phyloP scores from a whole-genome alignment of 2,329 filamentous ascomycete species.

The Penicillium sp. region DNA sequence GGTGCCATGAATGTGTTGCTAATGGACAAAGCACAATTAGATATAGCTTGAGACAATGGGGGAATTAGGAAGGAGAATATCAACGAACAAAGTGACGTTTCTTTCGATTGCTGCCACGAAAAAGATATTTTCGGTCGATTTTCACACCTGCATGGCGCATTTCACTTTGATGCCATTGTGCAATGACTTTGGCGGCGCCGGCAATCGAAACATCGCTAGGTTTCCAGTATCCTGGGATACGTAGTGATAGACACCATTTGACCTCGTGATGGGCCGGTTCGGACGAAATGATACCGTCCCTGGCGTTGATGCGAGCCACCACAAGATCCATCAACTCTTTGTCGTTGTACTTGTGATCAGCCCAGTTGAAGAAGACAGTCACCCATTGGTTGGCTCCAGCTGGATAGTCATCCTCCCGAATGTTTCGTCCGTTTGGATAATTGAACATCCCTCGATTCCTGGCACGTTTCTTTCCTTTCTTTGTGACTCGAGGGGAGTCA shows the following conservation, averaged over 20 bases:
- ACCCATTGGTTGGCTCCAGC: not conserved
- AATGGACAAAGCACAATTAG: not conserved
- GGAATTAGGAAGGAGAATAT: not conserved
- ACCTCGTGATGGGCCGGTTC: slow-evolving; percentile 2
- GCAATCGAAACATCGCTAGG: not conserved
- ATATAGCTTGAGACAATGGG: not conserved
- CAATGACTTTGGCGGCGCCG: not conserved
- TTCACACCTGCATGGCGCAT: not conserved
- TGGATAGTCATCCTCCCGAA: not conserved
- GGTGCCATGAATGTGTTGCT: not conserved
- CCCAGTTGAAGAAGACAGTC: slow-evolving; percentile 6
- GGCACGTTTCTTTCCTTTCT: not conserved
- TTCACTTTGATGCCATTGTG: not conserved
- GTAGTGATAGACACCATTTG: not conserved
- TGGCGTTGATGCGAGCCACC: not conserved
- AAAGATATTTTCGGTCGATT: not conserved
- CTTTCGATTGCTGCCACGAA: not conserved
- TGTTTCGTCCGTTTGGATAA: not conserved
- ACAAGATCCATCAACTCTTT: slow-evolving; percentile 1
- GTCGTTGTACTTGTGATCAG: not conserved
- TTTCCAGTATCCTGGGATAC: not conserved
- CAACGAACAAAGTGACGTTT: not conserved
- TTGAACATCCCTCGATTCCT: not conserved
- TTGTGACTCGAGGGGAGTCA: not conserved
- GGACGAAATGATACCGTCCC: slow-evolving; percentile 1